Percentiles rank a stretch among this genome's conserved stretches.
Evolutionary conservation across 2,329 filamentous ascomycete genomes (phyloP).

Genomic region (Pestalotiopsis sp.): DNA sequence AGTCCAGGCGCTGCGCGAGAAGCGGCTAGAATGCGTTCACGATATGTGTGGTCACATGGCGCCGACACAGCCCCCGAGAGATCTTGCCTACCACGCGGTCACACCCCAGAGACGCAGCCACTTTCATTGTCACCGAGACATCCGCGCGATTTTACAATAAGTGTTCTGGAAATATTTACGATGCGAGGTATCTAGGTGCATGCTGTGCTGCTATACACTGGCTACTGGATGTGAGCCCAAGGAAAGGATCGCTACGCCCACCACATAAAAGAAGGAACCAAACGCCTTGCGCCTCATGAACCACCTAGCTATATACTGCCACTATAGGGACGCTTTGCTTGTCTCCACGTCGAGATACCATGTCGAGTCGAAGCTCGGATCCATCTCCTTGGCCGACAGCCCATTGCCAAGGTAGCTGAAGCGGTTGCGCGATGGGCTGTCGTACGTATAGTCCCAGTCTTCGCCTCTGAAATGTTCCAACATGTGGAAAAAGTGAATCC

Average conservation of each 20-base stretch:
- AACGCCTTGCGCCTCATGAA: slow-evolving; percentile 1
- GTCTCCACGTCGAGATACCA: slow-evolving; percentile 43
- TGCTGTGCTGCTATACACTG: not conserved
- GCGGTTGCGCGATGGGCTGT: slow-evolving; percentile 41
- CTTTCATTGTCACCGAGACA: not conserved
- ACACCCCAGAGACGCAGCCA: not conserved
- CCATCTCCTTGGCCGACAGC: slow-evolving; percentile 50
- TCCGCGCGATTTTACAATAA: not conserved
- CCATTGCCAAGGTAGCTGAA: slow-evolving; percentile 58
- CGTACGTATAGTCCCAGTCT: slow-evolving; percentile 55
- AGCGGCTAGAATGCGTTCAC: not conserved
- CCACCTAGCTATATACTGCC: not conserved
- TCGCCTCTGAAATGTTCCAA: slow-evolving; percentile 52
- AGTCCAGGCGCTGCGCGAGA: not conserved
- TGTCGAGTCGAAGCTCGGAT: slow-evolving; percentile 37
- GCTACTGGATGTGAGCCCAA: not conserved
- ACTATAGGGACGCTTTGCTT: not conserved
- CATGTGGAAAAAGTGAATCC: slow-evolving; percentile 57
- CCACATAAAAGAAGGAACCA: not conserved
- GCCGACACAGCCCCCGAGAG: not conserved
- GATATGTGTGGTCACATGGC: not conserved
- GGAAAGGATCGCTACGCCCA: not conserved
- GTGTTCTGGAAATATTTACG: not conserved
- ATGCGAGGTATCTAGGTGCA: not conserved
- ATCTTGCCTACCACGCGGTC: not conserved